Conservation (phyloP, 2,329 filamentous ascomycete genomes). For the Colletotrichum euphorbiae region DNA sequence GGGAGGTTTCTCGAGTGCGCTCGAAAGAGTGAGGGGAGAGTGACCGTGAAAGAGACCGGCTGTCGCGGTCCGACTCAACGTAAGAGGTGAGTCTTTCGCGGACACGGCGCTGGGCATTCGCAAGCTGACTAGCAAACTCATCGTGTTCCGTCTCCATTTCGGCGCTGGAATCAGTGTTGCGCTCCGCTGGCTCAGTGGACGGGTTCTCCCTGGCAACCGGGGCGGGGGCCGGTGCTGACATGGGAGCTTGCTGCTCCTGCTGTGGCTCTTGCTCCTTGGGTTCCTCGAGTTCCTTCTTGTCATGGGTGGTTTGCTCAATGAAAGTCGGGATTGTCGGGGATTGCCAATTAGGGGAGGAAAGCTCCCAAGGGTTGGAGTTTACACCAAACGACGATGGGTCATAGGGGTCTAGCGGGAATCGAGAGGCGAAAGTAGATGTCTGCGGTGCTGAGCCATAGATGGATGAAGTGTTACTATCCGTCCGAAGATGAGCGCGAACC, state of each 20-base stretch:
- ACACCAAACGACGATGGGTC: constrained; percentile 46
- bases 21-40: constrained; percentile 55
- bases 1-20: constrained; percentile 47
- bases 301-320: constrained; percentile 18
- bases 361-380: constrained; percentile 59
- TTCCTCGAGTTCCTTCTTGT: not conserved
- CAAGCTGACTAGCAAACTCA: constrained; percentile 80
- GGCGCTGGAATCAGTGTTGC: constrained; percentile 21
- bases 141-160: constrained; percentile 68
- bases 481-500: constrained; percentile 85
- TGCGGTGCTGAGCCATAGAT: constrained; percentile 69
- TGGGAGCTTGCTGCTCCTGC: not conserved
- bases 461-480: constrained; percentile 84
- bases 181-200: constrained; percentile 6
- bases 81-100: constrained; percentile 79
- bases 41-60: constrained; percentile 59
- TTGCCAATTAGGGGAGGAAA: constrained; percentile 42
- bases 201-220: not conserved
- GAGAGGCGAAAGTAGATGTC: constrained; percentile 52
- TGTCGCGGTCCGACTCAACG: constrained; percentile 66
- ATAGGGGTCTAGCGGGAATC: constrained; percentile 50
- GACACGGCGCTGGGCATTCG: constrained; percentile 72
- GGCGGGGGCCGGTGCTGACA: not conserved
- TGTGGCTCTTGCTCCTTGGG: not conserved
- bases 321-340: constrained; percentile 38